phyloP scores from a whole-genome alignment of 2,329 filamentous ascomycete species.

The Trichoderma sp. region DNA sequence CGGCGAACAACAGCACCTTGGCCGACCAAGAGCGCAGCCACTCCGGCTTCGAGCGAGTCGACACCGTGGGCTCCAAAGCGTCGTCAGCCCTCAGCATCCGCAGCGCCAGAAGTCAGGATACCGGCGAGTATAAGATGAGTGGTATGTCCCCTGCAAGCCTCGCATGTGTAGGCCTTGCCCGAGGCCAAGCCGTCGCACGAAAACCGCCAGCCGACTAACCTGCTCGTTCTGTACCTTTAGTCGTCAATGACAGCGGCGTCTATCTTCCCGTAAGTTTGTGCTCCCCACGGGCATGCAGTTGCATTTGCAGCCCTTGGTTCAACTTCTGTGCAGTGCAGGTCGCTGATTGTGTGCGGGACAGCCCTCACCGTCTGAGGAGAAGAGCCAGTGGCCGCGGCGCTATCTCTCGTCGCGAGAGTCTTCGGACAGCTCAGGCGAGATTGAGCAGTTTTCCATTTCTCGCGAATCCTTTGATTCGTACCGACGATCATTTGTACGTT shows the following conservation, averaged over 20 bases:
- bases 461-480: slow-evolving; percentile 98
- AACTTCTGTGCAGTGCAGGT: background rate
- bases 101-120: slow-evolving; percentile 63
- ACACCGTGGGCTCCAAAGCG: slow-evolving; percentile 63
- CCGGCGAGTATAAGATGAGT: slow-evolving; percentile 77
- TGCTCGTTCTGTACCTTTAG: slow-evolving; percentile 48
- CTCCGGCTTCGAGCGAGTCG: slow-evolving; percentile 61
- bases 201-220: slow-evolving; percentile 33
- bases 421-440: slow-evolving; percentile 70
- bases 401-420: slow-evolving; percentile 57
- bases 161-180: slow-evolving; percentile 13
- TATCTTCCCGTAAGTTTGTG: slow-evolving; percentile 76
- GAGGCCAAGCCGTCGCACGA: slow-evolving; percentile 33
- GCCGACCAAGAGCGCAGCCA: slow-evolving; percentile 42
- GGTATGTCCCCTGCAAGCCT: slow-evolving; percentile 54
- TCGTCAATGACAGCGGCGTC: slow-evolving; percentile 93
- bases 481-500: slow-evolving; percentile 85
- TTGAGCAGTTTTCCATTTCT: slow-evolving; percentile 93
- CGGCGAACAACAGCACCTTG: slow-evolving; percentile 57
- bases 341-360: slow-evolving; percentile 40
- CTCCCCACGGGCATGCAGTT: background rate
- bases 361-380: slow-evolving; percentile 88
- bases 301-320: background rate
- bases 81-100: slow-evolving; percentile 65
- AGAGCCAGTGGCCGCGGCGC: slow-evolving; percentile 71